Percentiles rank a stretch among this genome's conserved stretches.
Conservation (phyloP, 495 filamentous ascomycete genomes). For the Penicillium paradoxum region DNA sequence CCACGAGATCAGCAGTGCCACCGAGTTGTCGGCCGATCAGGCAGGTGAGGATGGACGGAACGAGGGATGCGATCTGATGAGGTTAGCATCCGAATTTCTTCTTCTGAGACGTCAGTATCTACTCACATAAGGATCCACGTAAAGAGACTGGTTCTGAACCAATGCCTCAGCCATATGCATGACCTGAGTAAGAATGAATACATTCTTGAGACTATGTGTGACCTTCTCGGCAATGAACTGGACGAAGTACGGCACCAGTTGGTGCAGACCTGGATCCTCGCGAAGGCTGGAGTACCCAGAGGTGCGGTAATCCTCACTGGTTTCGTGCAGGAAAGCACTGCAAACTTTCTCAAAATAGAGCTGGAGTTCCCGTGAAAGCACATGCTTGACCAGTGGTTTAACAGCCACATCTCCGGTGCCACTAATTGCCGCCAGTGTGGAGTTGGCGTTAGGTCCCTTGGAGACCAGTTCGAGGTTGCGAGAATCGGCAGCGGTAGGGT, state of each 20-base stretch:
- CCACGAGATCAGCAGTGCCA: conserved; percentile 41
- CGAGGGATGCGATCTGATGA: conserved; percentile 59
- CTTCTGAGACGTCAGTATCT: neutral
- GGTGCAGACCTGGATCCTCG: conserved; percentile 86
- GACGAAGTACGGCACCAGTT: conserved; percentile 91
- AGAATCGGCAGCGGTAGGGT: conserved; percentile 78
- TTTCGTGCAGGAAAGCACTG: conserved; percentile 76
- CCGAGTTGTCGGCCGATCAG: conserved; percentile 82
- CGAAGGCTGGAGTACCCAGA: conserved; percentile 77
- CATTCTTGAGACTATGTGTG: conserved; percentile 79
- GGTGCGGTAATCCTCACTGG: conserved; percentile 74
- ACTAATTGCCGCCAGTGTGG: conserved; percentile 73
- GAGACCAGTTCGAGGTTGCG: conserved; percentile 78
- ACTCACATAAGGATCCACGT: conserved; percentile 81
- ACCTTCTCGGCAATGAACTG: conserved; percentile 93
- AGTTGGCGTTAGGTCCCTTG: conserved; percentile 81
- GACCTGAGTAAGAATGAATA: conserved; percentile 83
- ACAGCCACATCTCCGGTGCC: conserved; percentile 77
- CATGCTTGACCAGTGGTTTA: conserved; percentile 88
- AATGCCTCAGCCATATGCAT: conserved; percentile 82
- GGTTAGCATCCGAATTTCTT: conserved; percentile 8
- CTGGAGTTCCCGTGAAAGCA: conserved; percentile 89
- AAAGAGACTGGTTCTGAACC: conserved; percentile 75
- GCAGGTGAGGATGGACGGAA: conserved; percentile 89
- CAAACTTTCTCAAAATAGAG: conserved; percentile 97